Conservation (phyloP, 2,329 filamentous ascomycete species). For the Fusarium udum region DNA sequence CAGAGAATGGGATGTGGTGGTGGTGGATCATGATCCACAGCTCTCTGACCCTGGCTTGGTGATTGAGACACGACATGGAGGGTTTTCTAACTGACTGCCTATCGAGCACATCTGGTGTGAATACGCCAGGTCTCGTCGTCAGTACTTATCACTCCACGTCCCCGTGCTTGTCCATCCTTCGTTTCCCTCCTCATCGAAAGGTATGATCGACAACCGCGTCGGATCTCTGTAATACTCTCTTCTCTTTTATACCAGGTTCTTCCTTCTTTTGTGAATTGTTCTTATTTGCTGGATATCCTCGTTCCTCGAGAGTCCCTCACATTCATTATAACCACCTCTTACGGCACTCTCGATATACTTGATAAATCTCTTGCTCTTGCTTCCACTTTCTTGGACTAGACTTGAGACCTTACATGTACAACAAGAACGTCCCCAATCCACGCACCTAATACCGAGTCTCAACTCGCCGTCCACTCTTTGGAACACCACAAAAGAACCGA, state of each 20-base stretch:
- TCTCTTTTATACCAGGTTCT: constrained; percentile 60
- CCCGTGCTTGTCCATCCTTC: constrained; percentile 54
- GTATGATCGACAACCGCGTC: constrained; percentile 60
- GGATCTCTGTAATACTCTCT: constrained; percentile 56
- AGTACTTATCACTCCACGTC: constrained; percentile 60
- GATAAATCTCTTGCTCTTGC: constrained; percentile 32
- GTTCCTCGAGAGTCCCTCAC: constrained; percentile 52
- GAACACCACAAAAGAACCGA: constrained; percentile 38
- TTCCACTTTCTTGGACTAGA: constrained; percentile 27
- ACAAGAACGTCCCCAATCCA: constrained; percentile 42
- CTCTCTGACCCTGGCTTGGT: constrained; percentile 51
- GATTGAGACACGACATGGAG: constrained; percentile 62
- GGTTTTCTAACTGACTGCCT: constrained; percentile 43
- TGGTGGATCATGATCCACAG: constrained; percentile 43
- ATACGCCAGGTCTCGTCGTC: constrained; percentile 49
- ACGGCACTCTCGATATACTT: constrained; percentile 38
- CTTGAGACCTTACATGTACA: constrained; percentile 45
- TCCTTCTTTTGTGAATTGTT: constrained; percentile 59
- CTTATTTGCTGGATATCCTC: constrained; percentile 54
- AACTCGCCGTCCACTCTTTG: constrained; percentile 57
- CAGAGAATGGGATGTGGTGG: constrained; percentile 38
- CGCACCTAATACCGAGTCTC: constrained; percentile 45
- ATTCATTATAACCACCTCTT: constrained; percentile 49
- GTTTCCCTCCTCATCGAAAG: constrained; percentile 48
- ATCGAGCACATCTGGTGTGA: constrained; percentile 44